phyloP scores from a whole-genome alignment of 352 stramenopile genomes.

The Halophytophthora batemanensis region DNA sequence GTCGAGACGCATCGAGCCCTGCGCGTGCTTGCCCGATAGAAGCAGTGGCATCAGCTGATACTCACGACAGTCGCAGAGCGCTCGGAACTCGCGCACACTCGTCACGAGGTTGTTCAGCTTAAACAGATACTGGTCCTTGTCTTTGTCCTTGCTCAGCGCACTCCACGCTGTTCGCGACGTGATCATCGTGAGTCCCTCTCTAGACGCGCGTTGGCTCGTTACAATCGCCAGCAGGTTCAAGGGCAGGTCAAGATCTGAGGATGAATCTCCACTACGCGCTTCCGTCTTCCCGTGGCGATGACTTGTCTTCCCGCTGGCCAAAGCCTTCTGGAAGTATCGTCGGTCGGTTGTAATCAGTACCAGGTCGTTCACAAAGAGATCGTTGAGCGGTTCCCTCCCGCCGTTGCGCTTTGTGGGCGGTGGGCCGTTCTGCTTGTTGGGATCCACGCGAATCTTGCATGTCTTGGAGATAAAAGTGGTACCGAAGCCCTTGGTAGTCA shows the following conservation, averaged over 20 bases:
- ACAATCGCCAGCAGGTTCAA: conserved; percentile 73
- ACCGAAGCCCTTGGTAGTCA: conserved; percentile 45
- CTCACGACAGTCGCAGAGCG: conserved; percentile 76
- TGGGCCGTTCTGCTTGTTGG: conserved; percentile 35
- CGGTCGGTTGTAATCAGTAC: conserved; percentile 62
- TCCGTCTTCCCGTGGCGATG: conserved; percentile 15
- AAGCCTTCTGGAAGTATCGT: conserved; percentile 47
- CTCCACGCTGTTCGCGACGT: conserved; percentile 55
- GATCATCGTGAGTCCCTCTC: conserved; percentile 71
- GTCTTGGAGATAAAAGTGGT: conserved; percentile 59
- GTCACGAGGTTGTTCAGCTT: conserved; percentile 89
- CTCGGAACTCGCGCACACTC: conserved; percentile 83
- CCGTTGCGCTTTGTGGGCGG: conserved; percentile 16
- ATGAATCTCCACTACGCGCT: conserved; percentile 6
- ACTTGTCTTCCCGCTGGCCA: conserved; percentile 14
- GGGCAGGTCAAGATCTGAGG: conserved; percentile 8
- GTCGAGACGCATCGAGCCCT: conserved; percentile 77
- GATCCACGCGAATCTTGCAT: conserved; percentile 68
- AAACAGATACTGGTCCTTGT: conserved; percentile 62
- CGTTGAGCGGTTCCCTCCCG: conserved; percentile 35
- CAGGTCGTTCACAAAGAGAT: conserved; percentile 74
- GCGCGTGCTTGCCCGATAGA: conserved; percentile 64
- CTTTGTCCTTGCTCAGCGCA: conserved; percentile 32
- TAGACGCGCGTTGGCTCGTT: conserved; percentile 55
- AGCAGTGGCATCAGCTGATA: conserved; percentile 77